Percentiles rank a stretch among this genome's conserved stretches.
These are phyloP conservation scores for Chlorella sorokiniana DNA, from an alignment of 139 green algal genomes.

Conservation along the genomic window DNA sequence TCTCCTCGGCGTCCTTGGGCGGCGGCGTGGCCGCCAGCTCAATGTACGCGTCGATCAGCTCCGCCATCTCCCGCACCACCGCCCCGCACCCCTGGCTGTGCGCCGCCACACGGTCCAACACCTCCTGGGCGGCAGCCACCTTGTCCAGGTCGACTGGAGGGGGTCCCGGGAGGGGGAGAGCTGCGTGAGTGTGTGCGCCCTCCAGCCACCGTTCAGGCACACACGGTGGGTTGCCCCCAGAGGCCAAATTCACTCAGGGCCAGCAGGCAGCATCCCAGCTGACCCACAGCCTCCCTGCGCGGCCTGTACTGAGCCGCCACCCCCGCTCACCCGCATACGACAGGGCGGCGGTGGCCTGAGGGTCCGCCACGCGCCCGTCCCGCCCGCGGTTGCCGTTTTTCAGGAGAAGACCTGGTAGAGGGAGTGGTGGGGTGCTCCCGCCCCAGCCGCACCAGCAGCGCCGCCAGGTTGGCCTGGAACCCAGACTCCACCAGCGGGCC, in stretches of 20 bases:
- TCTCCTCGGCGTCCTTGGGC: slow-evolving; percentile 12
- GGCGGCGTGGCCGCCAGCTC: slow-evolving; percentile 60
- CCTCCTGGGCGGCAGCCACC: slow-evolving; percentile 35
- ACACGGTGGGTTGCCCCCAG: too few species aligned
- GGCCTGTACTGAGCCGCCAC: neutral
- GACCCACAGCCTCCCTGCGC: neutral
- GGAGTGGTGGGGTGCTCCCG: slow-evolving; percentile 84
- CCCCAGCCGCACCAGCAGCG: slow-evolving; percentile 66
- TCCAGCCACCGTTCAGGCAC: too few species aligned
- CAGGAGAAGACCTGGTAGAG: slow-evolving; percentile 78
- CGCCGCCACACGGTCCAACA: slow-evolving; percentile 33
- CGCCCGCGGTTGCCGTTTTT: slow-evolving; percentile 63
- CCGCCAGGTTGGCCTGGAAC: slow-evolving; percentile 49
- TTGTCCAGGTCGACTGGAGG: slow-evolving; percentile 35
- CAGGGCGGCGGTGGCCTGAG: slow-evolving; percentile 14
- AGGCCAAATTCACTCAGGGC: neutral
- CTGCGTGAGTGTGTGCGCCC: neutral
- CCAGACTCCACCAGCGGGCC: slow-evolving; percentile 10
- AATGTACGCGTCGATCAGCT: slow-evolving; percentile 77
- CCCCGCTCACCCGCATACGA: slow-evolving; percentile 9
- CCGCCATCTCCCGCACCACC: slow-evolving; percentile 55
- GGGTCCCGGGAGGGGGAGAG: neutral
- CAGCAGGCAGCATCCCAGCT: neutral
- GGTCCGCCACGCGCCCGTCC: slow-evolving; percentile 27
- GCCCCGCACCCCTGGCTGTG: neutral